These are phyloP conservation scores for Coriolopsis trogii DNA, from an alignment of 1,284 basidiomycete species.

Conservation along the genomic window DNA sequence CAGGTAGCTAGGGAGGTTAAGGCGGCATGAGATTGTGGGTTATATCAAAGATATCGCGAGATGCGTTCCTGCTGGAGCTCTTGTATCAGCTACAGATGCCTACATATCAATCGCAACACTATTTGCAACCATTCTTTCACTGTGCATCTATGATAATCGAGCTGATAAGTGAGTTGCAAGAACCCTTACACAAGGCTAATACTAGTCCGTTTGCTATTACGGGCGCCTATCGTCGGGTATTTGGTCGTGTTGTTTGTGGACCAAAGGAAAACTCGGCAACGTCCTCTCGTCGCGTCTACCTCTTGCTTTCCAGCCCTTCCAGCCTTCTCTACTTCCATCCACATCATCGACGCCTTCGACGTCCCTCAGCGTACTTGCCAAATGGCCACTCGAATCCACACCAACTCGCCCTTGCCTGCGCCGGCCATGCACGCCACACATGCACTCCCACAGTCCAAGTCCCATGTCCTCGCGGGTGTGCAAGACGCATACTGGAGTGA, in stretches of 20 bases:
- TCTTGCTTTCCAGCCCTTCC: conserved; percentile 15
- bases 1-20: no score
- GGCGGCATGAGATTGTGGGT: no score
- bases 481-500: conserved; percentile 99
- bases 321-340: conserved; percentile 18
- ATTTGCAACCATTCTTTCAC: not conserved
- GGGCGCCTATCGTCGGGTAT: conserved; percentile 20
- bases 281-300: conserved; percentile 28
- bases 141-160: not conserved
- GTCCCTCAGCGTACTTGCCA: conserved; percentile 20
- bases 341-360: conserved; percentile 18
- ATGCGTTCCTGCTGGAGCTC: no score
- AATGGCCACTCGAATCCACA: conserved; percentile 39
- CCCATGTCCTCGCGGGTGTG: conserved; percentile 82
- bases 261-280: conserved; percentile 29
- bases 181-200: no score
- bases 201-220: not conserved
- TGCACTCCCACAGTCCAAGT: conserved; percentile 76
- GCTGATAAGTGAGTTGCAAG: not conserved
- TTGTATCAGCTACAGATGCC: not conserved
- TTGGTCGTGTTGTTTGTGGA: conserved; percentile 28
- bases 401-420: conserved; percentile 67
- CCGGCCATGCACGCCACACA: conserved; percentile 71
- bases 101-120: not conserved
- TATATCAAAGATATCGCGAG: no score